Base-by-base conservation (phyloP, 768 basidiomycete genomes). In the Psilocybe cubensis region DNA sequence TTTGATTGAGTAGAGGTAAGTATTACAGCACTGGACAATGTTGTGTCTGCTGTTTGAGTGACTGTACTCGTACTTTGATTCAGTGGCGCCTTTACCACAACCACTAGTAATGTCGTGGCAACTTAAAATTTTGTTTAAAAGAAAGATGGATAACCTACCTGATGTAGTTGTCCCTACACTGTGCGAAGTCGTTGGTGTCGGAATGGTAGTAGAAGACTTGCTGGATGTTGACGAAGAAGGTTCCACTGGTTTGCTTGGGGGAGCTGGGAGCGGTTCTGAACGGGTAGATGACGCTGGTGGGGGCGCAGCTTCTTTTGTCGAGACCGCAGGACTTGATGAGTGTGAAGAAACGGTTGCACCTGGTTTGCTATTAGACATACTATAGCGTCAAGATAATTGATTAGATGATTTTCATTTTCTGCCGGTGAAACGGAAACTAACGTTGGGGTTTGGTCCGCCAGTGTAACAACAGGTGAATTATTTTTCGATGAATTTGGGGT, bases 1-100 rank as follows among this genome's bases (percentile, higher is more conserved):
- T 75, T 68, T 7, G 69, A 52, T 52, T 74, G 70, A 4, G 76
- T 79, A 20, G 73, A 68, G 27, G 81, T 76, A 25, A 81, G 56
- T 18, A 77, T 68, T 20, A 79, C 70, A 9, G 79, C 75, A n/a
- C 65, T 72, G 2, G 79, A 59, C 28, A 69, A 58, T 46, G 63
- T 67, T 17, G 56, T 62, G 27, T 50, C 59, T 17, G 64, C 54
- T n/a, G 56, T 52, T 17, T 47, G 58, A 10, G 63, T 63, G 8
- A 69, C 43, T 12, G 65, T 65, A 27, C 54, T 66, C 27, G 63
- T 67, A 27, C 44, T 44, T 6, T 60, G 38, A 21, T 55, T 35
- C 9, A 27, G 23, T 11, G 64, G 43, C 4, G 33, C 59, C 4
- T 52, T 51, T 6, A 64, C 51, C 18, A 66, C 46, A 18, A 56